Evolutionary conservation across 208 protist species (phyloP).

Genomic region (Zelonia costaricensis): DNA sequence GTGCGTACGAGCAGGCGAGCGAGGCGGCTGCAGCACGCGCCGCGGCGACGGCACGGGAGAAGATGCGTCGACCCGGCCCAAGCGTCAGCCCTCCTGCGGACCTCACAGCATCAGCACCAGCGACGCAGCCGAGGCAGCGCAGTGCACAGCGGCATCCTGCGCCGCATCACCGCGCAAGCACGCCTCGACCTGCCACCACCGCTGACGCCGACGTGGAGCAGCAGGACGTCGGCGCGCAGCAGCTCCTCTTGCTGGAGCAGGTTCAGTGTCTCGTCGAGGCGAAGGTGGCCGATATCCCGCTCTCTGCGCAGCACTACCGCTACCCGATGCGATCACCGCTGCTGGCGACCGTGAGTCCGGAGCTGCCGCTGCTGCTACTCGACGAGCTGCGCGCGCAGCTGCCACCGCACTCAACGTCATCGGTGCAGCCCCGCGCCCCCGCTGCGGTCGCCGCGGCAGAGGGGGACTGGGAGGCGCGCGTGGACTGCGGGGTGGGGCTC

Average conservation of each 20-base stretch:
- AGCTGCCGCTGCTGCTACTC: constrained; percentile 52
- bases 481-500: constrained; percentile 44
- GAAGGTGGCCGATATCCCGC: constrained; percentile 39
- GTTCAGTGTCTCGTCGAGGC: constrained; percentile 73
- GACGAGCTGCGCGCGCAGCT: constrained; percentile 27
- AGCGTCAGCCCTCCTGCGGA: too few species aligned
- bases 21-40: constrained; percentile 15
- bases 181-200: too few species aligned
- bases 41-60: background rate
- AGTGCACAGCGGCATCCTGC: background rate
- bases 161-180: too few species aligned
- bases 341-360: constrained; percentile 39
- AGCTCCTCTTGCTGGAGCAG: constrained; percentile 55
- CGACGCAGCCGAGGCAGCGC: background rate
- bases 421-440: background rate
- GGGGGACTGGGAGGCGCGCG: constrained; percentile 22
- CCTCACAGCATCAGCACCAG: background rate
- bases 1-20: constrained; percentile 33
- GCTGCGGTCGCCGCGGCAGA: background rate
- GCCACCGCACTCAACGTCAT: background rate
- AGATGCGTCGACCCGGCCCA: too few species aligned
- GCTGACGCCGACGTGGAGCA: background rate
- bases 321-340: constrained; percentile 50
- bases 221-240: constrained; percentile 20
- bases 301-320: constrained; percentile 47